phyloP scores from a whole-genome alignment of 257 asterid genomes.

The Nicotiana undulata region DNA sequence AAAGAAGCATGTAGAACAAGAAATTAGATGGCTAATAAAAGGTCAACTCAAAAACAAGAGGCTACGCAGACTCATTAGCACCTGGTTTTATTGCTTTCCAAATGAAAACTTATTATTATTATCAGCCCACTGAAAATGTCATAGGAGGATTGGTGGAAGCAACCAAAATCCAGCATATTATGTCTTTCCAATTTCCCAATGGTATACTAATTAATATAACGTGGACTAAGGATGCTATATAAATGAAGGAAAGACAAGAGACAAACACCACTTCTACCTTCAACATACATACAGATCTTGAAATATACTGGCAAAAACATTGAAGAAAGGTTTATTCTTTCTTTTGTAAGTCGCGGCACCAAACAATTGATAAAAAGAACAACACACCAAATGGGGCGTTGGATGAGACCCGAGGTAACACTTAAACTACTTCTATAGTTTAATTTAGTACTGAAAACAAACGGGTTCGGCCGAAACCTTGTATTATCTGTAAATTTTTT shows the following conservation, averaged over 20 bases:
- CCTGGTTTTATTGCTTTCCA: conserved; percentile 27
- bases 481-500: too few species aligned
- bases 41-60: neutral
- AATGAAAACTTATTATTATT: conserved; percentile 10
- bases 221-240: neutral
- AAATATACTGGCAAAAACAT: neutral
- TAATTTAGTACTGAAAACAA: too few species aligned
- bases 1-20: neutral
- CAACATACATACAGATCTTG: neutral
- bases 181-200: neutral
- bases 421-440: neutral
- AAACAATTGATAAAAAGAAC: neutral
- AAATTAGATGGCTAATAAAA: neutral
- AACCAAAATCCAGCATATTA: neutral
- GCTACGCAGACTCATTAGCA: conserved; percentile 10
- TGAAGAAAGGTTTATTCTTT: neutral
- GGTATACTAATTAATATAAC: neutral
- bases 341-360: neutral
- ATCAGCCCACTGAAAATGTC: conserved; percentile 38
- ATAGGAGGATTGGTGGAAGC: too few species aligned
- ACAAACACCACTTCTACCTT: neutral
- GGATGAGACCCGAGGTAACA: conserved; percentile 79
- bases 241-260: neutral
- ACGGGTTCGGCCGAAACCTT: too few species aligned
- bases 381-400: conserved; percentile 52